phyloP scores from a whole-genome alignment of 2,329 filamentous ascomycete genomes.

The Leptographium procerum region DNA sequence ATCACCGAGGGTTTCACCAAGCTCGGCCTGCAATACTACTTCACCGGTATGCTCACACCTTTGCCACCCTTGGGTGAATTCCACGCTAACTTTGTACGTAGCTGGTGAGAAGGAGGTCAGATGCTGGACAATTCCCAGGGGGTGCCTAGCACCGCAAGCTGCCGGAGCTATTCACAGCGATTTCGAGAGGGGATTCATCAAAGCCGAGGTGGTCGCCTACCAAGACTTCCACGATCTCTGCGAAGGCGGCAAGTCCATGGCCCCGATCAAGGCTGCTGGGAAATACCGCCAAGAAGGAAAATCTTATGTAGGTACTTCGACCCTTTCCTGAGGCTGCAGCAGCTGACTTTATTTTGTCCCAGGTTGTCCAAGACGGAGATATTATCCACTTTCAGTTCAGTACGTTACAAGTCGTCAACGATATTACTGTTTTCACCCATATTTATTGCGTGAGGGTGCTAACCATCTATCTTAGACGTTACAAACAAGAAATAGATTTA shows the following conservation, averaged over 20 bases:
- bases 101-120: conserved; percentile 34
- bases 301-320: conserved; percentile 23
- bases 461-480: conserved; percentile 4
- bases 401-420: conserved; percentile 16
- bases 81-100: background rate
- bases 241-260: conserved; percentile 31
- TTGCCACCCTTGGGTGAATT: background rate
- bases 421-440: background rate
- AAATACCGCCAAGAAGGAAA: conserved; percentile 34
- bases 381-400: conserved; percentile 34
- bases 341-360: conserved; percentile 13
- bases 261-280: conserved; percentile 31
- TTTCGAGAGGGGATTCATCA: conserved; percentile 95
- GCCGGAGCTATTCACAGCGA: conserved; percentile 97
- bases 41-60: conserved; percentile 22
- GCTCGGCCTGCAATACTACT: conserved; percentile 33
- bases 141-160: conserved; percentile 89
- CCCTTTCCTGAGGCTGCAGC: background rate
- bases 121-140: conserved; percentile 57
- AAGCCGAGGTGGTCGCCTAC: conserved; percentile 33
- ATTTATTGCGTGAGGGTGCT: background rate
- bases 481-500: conserved; percentile 8
- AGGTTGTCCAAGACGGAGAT: conserved; percentile 30
- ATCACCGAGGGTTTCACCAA: conserved; percentile 32
- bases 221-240: conserved; percentile 33